These are phyloP conservation scores for Nevesoporus exiguus DNA, from an alignment of 768 basidiomycete genomes.

Conservation along the genomic window DNA sequence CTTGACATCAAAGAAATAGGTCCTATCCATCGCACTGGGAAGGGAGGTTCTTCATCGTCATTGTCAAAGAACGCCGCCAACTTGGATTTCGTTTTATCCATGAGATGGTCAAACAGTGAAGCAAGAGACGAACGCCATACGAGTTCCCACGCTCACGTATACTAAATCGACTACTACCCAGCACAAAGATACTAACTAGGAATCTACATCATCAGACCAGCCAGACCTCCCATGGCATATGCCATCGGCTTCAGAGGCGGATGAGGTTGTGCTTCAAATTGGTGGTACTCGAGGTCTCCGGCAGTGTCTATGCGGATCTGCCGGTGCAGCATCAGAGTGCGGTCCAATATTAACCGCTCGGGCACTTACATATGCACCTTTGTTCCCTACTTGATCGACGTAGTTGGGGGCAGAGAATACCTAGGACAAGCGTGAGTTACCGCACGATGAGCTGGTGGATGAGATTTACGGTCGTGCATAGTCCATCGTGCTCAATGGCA, in stretches of 20 bases:
- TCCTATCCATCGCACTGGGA: constrained; percentile 89
- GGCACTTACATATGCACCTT: constrained; percentile 79
- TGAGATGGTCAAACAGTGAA: constrained; percentile 10
- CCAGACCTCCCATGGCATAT: constrained; percentile 66
- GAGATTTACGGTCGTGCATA: constrained; percentile 82
- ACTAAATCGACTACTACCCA: not conserved
- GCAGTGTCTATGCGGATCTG: constrained; percentile 81
- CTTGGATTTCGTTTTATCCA: constrained; percentile 41
- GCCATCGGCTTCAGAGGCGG: constrained; percentile 94
- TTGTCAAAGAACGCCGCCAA: constrained; percentile 82
- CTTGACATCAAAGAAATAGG: constrained; percentile 47
- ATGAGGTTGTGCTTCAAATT: constrained; percentile 85
- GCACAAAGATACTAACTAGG: not conserved
- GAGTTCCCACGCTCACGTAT: constrained; percentile 26
- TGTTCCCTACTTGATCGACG: constrained; percentile 88
- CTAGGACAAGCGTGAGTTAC: constrained; percentile 36
- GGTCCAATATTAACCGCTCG: not conserved
- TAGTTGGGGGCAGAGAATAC: constrained; percentile 96
- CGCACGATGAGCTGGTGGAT: not conserved
- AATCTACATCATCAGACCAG: constrained; percentile 64
- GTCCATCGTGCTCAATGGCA: constrained; percentile 89
- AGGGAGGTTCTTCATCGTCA: constrained; percentile 81
- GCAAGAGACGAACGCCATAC: not conserved
- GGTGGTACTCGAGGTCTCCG: constrained; percentile 69
- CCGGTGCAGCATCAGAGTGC: constrained; percentile 4